A percentile compares a stretch with the other conserved stretches of the same genome.
These are phyloP conservation scores for Euphorbia lathyris DNA, from an alignment of 345 rosid genomes.

Conservation along the genomic window DNA sequence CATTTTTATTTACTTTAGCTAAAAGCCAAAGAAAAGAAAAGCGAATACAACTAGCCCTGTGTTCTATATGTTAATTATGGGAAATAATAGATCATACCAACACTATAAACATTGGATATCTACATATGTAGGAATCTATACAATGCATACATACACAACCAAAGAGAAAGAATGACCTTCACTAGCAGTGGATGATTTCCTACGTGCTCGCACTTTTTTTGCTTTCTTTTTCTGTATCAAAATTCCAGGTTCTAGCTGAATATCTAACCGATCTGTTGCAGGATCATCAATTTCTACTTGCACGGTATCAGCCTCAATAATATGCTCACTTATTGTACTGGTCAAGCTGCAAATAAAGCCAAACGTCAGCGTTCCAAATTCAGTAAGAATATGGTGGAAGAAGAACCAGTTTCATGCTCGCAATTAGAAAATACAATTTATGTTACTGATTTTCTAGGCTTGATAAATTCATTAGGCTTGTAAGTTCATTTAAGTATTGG, in stretches of 20 bases:
- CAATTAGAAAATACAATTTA: constrained; percentile 6
- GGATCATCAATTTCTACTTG: constrained; percentile 24
- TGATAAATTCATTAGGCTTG: not conserved
- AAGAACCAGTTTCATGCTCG: not conserved
- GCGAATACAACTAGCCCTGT: not conserved
- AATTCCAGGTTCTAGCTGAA: constrained; percentile 20
- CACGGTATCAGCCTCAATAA: constrained; percentile 23
- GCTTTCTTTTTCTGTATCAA: constrained; percentile 49
- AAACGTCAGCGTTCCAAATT: constrained; percentile 14
- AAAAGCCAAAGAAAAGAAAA: not conserved
- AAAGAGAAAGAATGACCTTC: constrained; percentile 39
- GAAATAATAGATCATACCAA: not conserved
- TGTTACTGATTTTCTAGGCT: constrained; percentile 1
- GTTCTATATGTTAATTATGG: not conserved
- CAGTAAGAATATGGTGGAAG: constrained; percentile 1
- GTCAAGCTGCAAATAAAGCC: constrained; percentile 40
- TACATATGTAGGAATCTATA: not conserved
- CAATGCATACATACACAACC: not conserved
- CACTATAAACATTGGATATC: not conserved
- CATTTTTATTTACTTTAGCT: not conserved
- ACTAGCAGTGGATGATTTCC: constrained; percentile 29
- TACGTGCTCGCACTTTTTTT: constrained; percentile 35
- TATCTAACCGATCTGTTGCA: constrained; percentile 28
- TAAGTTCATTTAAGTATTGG: no score
- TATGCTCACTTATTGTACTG: constrained; percentile 25